phyloP scores from a whole-genome alignment of 116 monocot species.

The Trichopus zeylanicus region DNA sequence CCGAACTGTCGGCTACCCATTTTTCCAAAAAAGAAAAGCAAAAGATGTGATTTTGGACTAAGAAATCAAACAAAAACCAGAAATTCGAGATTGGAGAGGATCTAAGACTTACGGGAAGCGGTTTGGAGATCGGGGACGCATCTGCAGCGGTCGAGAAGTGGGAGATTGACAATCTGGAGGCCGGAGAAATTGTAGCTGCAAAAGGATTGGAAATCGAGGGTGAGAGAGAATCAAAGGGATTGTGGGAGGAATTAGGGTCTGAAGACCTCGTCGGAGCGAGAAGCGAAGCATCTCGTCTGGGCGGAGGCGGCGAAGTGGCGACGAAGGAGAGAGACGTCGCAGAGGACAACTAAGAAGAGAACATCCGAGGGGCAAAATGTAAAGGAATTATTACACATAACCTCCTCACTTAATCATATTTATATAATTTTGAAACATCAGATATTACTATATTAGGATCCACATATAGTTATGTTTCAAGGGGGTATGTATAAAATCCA shows the following conservation, averaged over 20 bases:
- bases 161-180: conserved; percentile 12
- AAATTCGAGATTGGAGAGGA: neutral
- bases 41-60: neutral
- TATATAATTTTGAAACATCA: too few species aligned
- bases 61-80: too few species aligned
- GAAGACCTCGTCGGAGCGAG: conserved; percentile 9
- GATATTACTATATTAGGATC: too few species aligned
- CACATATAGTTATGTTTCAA: too few species aligned
- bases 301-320: neutral
- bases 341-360: too few species aligned
- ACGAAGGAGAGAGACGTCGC: too few species aligned
- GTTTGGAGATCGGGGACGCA: conserved; percentile 18
- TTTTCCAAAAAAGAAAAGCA: neutral
- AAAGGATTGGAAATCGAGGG: neutral
- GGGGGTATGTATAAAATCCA: too few species aligned
- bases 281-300: conserved; percentile 7
- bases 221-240: neutral
- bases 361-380: too few species aligned
- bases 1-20: conserved; percentile 32
- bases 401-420: too few species aligned
- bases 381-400: too few species aligned
- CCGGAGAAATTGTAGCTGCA: conserved; percentile 6
- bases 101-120: conserved; percentile 16
- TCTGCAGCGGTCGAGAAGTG: conserved; percentile 49
- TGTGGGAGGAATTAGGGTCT: neutral